Evolutionary conservation across 768 basidiomycete species (phyloP), one percentile per base, ranked within the genome.

Genomic region (Asterophora parasitica): DNA sequence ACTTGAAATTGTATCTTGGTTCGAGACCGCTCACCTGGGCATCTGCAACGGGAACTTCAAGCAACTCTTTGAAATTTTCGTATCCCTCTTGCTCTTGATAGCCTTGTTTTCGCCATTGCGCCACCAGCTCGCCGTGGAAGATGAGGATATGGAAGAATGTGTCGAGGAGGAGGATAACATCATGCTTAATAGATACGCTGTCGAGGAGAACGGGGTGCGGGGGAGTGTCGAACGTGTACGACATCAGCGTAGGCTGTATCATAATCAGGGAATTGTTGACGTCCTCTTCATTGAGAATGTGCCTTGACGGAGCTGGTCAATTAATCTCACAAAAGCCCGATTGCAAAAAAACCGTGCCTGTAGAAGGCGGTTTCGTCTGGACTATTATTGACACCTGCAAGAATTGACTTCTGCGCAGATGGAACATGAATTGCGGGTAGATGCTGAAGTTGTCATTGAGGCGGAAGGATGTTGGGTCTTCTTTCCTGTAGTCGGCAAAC

Each of bases 341-440:
- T 49, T 7, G 42, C 28, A 27, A 51, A 51, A 23, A 7, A 4
- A 8, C 56, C 81, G 56, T 44, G 85, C 92, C 94, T 78, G 67
- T 97, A 98, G 76, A 95, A 98, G 11, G 94, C 96, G 15, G 94
- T 97, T 73, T 99, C 96, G 65, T 99, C 96, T 7, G 96, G 96
- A 76, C 92, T 94, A 75, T 97, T 99, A 69, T 98, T 98, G 71
- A 98, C 46, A 98, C 94, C 69, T 99, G 96, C 64, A 99, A 74
- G 75, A 99, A 98, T 70, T 98, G 95, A 77, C 90, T 92, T 64
- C 96, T 75, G 50, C 95, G 78, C 52, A 99, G 68, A 69, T 99
- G 96, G 84, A 98, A 99, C 96, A 98, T 99, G 75, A 99, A 99
- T 63, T 98, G 96, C 12, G 96, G 96, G 66, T 99, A 99, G 59